Evolutionary conservation across 2,329 filamentous ascomycete genomes (phyloP).

Genomic region (Fusarium keratoplasticum): DNA sequence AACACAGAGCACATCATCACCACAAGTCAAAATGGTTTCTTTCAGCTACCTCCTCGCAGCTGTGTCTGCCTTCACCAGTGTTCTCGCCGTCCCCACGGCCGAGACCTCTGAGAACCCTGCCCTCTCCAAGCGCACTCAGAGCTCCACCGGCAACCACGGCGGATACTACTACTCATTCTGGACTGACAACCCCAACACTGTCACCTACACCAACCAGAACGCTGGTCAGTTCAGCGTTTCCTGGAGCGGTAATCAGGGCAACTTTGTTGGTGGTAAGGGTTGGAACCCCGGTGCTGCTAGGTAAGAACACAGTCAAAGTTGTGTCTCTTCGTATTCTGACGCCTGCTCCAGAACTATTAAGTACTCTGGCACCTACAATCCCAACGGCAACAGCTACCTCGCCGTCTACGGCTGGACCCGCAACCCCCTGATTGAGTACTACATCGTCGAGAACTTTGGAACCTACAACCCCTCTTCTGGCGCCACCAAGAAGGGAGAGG

Average conservation of each 20-base stretch:
- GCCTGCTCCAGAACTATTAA: slow-evolving; percentile 31
- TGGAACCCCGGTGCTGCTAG: slow-evolving; percentile 45
- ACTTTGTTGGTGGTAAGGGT: slow-evolving; percentile 44
- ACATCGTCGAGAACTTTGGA: slow-evolving; percentile 53
- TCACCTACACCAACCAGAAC: slow-evolving; percentile 58
- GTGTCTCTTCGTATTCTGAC: slow-evolving; percentile 5
- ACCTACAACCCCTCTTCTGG: slow-evolving; percentile 48
- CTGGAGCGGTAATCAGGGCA: slow-evolving; percentile 53
- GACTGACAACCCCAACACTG: slow-evolving; percentile 57
- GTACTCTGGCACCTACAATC: slow-evolving; percentile 47
- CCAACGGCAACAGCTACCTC: slow-evolving; percentile 53
- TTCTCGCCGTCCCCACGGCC: slow-evolving; percentile 33
- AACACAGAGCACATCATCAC: neutral
- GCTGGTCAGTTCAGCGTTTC: slow-evolving; percentile 57
- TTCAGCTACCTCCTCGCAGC: slow-evolving; percentile 38
- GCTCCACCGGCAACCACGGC: slow-evolving; percentile 48
- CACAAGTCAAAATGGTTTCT: slow-evolving; percentile 33
- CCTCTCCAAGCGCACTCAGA: slow-evolving; percentile 51
- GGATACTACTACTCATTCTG: slow-evolving; percentile 62
- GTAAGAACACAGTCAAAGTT: slow-evolving; percentile 29
- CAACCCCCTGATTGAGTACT: slow-evolving; percentile 54
- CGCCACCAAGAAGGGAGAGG: slow-evolving; percentile 48
- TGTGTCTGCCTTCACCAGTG: slow-evolving; percentile 33
- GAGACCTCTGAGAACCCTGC: slow-evolving; percentile 30
- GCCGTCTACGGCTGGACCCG: slow-evolving; percentile 54